Evolutionary conservation across 106 monocot genomes (phyloP), one percentile per base, ranked within the genome.

Genomic region (Allium sativum): DNA sequence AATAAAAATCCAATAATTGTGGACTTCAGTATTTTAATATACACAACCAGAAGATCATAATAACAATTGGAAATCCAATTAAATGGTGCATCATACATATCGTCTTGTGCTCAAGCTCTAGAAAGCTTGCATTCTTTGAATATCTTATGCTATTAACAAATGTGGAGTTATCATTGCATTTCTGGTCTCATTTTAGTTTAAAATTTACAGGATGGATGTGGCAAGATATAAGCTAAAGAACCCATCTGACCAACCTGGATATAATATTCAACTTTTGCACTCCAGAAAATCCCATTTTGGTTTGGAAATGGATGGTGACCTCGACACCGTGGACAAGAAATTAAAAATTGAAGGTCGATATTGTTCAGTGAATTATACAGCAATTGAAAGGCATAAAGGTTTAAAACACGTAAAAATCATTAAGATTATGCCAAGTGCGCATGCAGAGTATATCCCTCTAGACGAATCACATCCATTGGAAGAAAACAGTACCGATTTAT

Each of bases 171-270:
- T 60, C 66, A 70, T 42, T 31, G 22, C 74, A 42, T 31, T 31
- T 31, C 1, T 5, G 5, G 31, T 31, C 31, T 31, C 31, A 73
- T 60, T 18, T 2, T 72, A 57, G 50, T 31, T 45, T 62, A 17
- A 18, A 62, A 68, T 62, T 9, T 83, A 45, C 76, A 95, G 95
- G 70, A 87, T 95, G 95, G 86, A 95, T 75, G 59, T 95, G 73
- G 74, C 90, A 50, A 78, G 84, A 41, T 87, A 90, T 68, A 87
- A 65, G 58, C 70, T 70, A 69, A 76, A 81, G 7, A 48, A 62
- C 58, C 44, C 51, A 53, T 46, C 21, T 10, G 81, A 74, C 45
- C 16, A 55, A 48, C 65, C 73, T 31, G 59, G 50, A 44, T 4
- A 60, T 43, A 62, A 72, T 59, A 58, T 70, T 59, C 58, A 64